Evolutionary conservation across 352 stramenopile genomes (phyloP).

Genomic region (Phytophthora fragariae): DNA sequence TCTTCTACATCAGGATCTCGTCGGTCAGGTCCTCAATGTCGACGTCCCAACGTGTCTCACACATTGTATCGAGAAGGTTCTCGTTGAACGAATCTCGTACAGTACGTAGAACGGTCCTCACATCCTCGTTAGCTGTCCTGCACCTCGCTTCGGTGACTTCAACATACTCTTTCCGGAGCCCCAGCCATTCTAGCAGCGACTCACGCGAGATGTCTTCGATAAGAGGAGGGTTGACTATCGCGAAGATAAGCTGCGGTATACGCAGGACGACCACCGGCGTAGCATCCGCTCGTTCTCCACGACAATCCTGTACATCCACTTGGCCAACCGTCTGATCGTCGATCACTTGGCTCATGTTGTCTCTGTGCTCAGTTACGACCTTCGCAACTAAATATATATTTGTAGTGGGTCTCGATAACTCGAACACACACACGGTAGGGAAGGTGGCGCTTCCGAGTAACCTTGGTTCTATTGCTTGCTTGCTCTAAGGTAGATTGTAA

Average conservation of each 20-base stretch:
- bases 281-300: background rate
- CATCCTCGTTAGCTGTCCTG: slow-evolving; percentile 12
- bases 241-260: slow-evolving; percentile 13
- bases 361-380: slow-evolving; percentile 19
- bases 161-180: slow-evolving; percentile 18
- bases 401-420: too few species aligned
- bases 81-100: slow-evolving; percentile 21
- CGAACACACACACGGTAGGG: too few species aligned
- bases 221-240: slow-evolving; percentile 11
- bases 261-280: background rate
- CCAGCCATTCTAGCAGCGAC: slow-evolving; percentile 6
- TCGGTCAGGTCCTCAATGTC: slow-evolving; percentile 17
- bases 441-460: too few species aligned
- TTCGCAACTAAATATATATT: slow-evolving; percentile 30
- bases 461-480: too few species aligned
- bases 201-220: slow-evolving; percentile 22
- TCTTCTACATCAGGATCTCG: slow-evolving; percentile 24
- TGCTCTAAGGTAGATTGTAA: too few species aligned
- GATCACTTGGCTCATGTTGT: slow-evolving; percentile 2
- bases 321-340: background rate
- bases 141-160: slow-evolving; percentile 12
- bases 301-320: too few species aligned
- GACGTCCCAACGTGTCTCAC: slow-evolving; percentile 15
- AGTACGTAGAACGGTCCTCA: background rate
- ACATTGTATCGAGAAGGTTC: slow-evolving; percentile 20